Evolutionary conservation across 2,329 filamentous ascomycete genomes (phyloP).

Genomic region (Aspergillus brunneoviolaceus): DNA sequence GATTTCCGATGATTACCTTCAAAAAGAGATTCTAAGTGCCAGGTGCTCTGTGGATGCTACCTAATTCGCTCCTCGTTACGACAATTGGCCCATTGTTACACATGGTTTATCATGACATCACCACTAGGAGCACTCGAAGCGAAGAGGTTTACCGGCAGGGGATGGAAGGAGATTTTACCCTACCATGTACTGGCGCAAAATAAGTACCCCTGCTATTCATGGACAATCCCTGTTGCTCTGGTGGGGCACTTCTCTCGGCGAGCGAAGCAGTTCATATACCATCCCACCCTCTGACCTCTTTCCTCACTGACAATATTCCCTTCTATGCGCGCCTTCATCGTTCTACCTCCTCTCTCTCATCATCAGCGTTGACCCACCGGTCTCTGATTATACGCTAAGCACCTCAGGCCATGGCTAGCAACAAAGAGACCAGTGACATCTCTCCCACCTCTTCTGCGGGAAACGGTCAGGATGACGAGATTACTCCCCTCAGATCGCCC

Average conservation of each 20-base stretch:
- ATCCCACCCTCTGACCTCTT: neutral
- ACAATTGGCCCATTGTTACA: neutral
- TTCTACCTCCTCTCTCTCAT: neutral
- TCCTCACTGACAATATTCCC: neutral
- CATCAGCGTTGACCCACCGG: neutral
- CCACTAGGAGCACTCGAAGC: neutral
- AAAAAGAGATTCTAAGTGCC: no score
- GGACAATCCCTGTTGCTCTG: neutral
- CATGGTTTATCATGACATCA: neutral
- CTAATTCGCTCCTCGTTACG: neutral
- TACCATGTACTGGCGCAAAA: neutral
- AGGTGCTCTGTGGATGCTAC: neutral
- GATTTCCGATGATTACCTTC: neutral
- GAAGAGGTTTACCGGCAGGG: neutral
- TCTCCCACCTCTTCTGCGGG: constrained; percentile 17
- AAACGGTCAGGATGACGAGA: constrained; percentile 13
- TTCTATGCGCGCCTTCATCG: neutral
- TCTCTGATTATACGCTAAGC: neutral
- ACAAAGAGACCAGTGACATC: constrained; percentile 6
- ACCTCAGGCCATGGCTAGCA: constrained; percentile 13
- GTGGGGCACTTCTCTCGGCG: neutral
- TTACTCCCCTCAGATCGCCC: constrained; percentile 18
- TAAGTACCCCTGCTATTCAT: neutral
- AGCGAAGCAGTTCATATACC: neutral
- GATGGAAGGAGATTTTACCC: neutral